Percentiles rank a stretch among this genome's conserved stretches.
These are phyloP conservation scores for Lizonia empirigonia DNA, from an alignment of 2,329 filamentous ascomycete species.

Conservation along the genomic window DNA sequence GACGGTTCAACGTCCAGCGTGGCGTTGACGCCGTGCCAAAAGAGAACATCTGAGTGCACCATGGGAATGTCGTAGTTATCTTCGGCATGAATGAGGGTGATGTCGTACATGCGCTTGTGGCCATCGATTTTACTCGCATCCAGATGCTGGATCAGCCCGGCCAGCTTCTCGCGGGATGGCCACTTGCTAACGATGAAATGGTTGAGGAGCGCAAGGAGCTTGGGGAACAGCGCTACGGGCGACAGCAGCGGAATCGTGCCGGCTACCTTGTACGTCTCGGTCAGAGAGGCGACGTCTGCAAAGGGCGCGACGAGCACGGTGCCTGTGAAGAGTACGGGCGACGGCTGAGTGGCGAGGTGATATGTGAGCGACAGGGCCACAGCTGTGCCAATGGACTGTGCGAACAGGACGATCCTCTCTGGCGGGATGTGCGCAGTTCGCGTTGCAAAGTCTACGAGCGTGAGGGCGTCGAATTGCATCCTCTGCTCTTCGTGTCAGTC, in stretches of 20 bases:
- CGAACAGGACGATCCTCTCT: constrained; percentile 63
- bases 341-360: constrained; percentile 50
- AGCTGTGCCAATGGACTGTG: constrained; percentile 65
- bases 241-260: constrained; percentile 61
- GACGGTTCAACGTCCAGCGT: constrained; percentile 35
- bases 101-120: constrained; percentile 51
- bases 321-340: constrained; percentile 59
- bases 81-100: constrained; percentile 58
- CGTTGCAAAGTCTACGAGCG: constrained; percentile 61
- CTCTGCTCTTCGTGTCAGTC: too few species aligned
- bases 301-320: constrained; percentile 64
- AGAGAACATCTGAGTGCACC: constrained; percentile 57
- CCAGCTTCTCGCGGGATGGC: constrained; percentile 58
- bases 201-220: constrained; percentile 50
- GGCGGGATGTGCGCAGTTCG: constrained; percentile 59
- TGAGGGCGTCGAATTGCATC: constrained; percentile 63
- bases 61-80: constrained; percentile 60
- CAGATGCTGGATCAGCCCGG: constrained; percentile 49
- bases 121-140: constrained; percentile 30
- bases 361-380: constrained; percentile 55
- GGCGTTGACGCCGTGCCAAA: constrained; percentile 63
- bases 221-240: constrained; percentile 57
- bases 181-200: constrained; percentile 58
- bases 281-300: constrained; percentile 59
- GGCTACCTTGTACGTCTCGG: constrained; percentile 63